Evolutionary conservation across 2,329 filamentous ascomycete genomes (phyloP), one percentile per base, ranked within the genome.

Genomic region (Monascus ruber): DNA sequence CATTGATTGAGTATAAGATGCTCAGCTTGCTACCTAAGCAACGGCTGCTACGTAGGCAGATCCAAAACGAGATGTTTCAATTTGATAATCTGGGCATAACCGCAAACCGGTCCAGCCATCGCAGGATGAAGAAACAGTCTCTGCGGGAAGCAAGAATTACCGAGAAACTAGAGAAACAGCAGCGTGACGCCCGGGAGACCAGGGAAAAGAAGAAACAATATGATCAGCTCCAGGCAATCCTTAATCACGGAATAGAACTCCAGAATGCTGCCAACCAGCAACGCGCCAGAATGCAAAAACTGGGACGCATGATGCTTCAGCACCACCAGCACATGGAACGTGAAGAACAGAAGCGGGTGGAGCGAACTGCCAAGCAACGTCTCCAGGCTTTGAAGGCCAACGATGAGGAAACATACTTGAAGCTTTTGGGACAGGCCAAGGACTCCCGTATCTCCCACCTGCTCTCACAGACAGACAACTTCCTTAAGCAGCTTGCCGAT

Each of bases 361-460:
- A 98, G 69, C 78, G 91, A 47, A 98, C 89, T 6, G 91, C 91
- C 47, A 98, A 98, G 73, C 91, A 98, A 65, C 91, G 91, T 95
- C 80, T 98, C 49, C 89, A 96, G 65, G 91, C 91, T 45, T 75
- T 98, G 61, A 96, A 95, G 69, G 89, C 91, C 54, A 94, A 98
- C 79, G 91, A 98, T 63, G 91, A 98, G 69, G 91, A 96, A 68
- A 94, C 91, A 1, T 98, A 98, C 62, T 77, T 98, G 66, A 95
- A 95, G 66, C 74, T 98, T 58, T 81, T 98, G 54, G 91, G 94
- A 58, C 89, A 98, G 65, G 91, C 91, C 55, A 98, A 98, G 72
- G 91, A 98, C 70, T 96, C 89, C 31, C 89, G 91, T 80, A 98
- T 98, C 48, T 94, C 91, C 6, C 91, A 98, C 62, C 70, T 98